Conservation (phyloP, 768 basidiomycete genomes). For the Roridomyces roridus region DNA sequence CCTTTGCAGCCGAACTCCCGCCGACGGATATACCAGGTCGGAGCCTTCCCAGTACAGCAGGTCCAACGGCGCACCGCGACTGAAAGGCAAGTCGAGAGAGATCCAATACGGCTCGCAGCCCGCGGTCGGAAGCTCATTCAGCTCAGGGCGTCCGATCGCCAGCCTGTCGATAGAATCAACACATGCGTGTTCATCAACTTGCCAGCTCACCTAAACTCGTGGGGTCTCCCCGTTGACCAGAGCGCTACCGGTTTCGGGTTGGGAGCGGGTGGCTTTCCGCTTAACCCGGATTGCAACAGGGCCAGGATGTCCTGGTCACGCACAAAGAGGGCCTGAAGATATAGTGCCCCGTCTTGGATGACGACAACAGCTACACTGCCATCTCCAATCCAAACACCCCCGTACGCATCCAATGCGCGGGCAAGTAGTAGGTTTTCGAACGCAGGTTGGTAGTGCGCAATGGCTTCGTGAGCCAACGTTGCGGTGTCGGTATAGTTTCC, state of each 20-base stretch:
- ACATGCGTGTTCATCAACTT: too few relatives aligned
- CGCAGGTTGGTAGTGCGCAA: conserved; percentile 39
- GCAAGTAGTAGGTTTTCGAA: conserved; percentile 39
- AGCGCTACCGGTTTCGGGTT: conserved; percentile 30
- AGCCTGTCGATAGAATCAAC: conserved; percentile 24
- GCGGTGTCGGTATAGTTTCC: conserved; percentile 40
- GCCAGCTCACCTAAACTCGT: conserved; percentile 47
- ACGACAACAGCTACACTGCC: conserved; percentile 32
- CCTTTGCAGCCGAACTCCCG: conserved; percentile 30
- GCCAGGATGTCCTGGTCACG: conserved; percentile 41
- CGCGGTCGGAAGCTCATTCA: conserved; percentile 33
- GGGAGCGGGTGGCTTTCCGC: conserved; percentile 4
- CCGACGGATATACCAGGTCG: conserved; percentile 42
- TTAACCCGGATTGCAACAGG: conserved; percentile 30
- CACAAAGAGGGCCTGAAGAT: conserved; percentile 38
- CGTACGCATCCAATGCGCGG: conserved; percentile 33
- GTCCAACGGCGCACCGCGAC: conserved; percentile 41
- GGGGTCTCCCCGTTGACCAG: conserved; percentile 44
- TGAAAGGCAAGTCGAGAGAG: conserved; percentile 33
- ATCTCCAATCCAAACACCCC: conserved; percentile 42
- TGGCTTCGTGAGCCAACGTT: conserved; percentile 38
- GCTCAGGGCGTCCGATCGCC: conserved; percentile 34
- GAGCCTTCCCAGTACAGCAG: conserved; percentile 41
- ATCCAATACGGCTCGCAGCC: conserved; percentile 44
- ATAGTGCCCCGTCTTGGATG: conserved; percentile 35